Percentiles rank a stretch among this genome's conserved stretches.
These are phyloP conservation scores for Cucurbita ficifolia DNA, from an alignment of 306 rosid species.

Conservation along the genomic window DNA sequence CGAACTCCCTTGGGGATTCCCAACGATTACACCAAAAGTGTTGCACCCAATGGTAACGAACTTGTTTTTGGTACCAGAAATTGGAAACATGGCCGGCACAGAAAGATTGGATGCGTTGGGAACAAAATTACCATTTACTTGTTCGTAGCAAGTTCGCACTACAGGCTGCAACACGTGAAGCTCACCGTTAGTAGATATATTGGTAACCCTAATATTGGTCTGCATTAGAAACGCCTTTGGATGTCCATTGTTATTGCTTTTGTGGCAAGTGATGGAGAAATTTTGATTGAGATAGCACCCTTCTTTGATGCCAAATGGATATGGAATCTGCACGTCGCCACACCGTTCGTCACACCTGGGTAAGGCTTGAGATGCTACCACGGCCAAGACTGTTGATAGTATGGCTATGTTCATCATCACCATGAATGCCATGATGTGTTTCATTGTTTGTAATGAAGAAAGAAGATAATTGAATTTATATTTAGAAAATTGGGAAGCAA, in stretches of 20 bases:
- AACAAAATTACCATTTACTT: not conserved
- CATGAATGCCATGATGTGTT: no score
- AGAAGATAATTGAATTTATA: no score
- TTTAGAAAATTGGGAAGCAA: no score
- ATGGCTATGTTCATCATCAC: not conserved
- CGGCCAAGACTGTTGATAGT: not conserved
- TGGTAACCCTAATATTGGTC: not conserved
- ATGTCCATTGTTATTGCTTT: not conserved
- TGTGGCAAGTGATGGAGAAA: not conserved
- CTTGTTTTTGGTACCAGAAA: slow-evolving; percentile 16
- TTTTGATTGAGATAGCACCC: not conserved
- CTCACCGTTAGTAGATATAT: slow-evolving; percentile 9
- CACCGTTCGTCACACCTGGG: slow-evolving; percentile 11
- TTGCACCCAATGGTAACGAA: slow-evolving; percentile 24
- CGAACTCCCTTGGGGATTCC: no score
- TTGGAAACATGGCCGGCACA: not conserved
- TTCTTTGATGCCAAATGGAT: slow-evolving; percentile 23
- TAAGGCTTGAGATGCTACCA: not conserved
- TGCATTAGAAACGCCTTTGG: not conserved
- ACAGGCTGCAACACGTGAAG: not conserved
- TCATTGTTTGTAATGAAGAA: no score
- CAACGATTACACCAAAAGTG: not conserved
- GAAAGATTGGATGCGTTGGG: not conserved
- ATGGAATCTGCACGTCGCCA: slow-evolving; percentile 23
- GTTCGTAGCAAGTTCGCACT: not conserved